Conservation (phyloP, 2,329 filamentous ascomycete species). For the Nannizziopsis arthrosporioides region DNA sequence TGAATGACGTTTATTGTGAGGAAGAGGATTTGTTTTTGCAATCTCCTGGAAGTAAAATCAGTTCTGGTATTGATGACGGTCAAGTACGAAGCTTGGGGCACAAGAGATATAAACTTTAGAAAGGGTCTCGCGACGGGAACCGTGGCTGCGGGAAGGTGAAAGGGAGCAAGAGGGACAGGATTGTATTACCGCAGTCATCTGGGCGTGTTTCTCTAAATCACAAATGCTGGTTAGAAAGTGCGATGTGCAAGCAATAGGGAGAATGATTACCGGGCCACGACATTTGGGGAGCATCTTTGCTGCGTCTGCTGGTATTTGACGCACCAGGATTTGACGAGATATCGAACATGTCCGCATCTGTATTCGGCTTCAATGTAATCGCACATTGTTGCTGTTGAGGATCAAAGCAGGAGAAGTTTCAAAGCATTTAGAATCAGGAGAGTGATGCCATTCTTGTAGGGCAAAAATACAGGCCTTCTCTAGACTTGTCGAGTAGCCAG, state of each 20-base stretch:
- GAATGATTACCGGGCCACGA: conserved; percentile 38
- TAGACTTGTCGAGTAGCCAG: not conserved
- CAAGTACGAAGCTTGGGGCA: conserved; percentile 1
- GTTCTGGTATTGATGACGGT: not conserved
- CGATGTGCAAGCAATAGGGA: not conserved
- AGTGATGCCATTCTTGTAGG: conserved; percentile 4
- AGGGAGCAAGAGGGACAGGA: not conserved
- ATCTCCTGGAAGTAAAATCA: conserved; percentile 2
- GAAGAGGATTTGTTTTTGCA: conserved; percentile 10
- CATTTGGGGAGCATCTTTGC: conserved; percentile 44
- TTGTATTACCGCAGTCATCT: conserved; percentile 18
- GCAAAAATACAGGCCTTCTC: not conserved
- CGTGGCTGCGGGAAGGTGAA: not conserved
- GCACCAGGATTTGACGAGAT: conserved; percentile 47
- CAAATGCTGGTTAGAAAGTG: conserved; percentile 3
- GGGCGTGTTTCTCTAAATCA: conserved; percentile 17
- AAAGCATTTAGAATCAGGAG: not conserved
- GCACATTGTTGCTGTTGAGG: conserved; percentile 37
- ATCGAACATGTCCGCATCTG: conserved; percentile 44
- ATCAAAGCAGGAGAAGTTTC: not conserved
- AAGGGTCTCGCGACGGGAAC: not conserved
- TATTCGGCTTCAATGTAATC: conserved; percentile 50
- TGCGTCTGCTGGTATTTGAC: conserved; percentile 40
- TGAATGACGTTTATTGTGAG: not conserved
- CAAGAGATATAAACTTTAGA: not conserved